Evolutionary conservation across 805 yeast genomes (phyloP).

Genomic region (Clavispora fructus): DNA sequence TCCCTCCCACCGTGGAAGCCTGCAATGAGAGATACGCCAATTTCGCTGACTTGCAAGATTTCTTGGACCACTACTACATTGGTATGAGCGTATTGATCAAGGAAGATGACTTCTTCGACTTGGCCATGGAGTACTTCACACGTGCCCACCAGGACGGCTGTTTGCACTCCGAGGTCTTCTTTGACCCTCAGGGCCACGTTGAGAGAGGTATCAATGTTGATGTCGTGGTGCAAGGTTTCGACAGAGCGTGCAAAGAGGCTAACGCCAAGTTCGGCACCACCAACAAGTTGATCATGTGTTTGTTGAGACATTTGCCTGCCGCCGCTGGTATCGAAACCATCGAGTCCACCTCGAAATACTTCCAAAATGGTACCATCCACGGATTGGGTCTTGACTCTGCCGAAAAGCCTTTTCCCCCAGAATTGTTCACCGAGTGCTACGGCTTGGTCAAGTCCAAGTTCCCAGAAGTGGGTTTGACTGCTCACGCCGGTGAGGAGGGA

Average conservation of each 20-base stretch:
- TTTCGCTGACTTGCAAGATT: conserved; percentile 70
- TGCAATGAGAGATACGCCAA: conserved; percentile 49
- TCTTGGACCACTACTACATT: conserved; percentile 70
- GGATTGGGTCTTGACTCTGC: conserved; percentile 83
- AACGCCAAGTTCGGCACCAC: conserved; percentile 54
- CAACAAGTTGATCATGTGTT: conserved; percentile 74
- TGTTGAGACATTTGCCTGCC: conserved; percentile 70
- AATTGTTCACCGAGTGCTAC: conserved; percentile 62
- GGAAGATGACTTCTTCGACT: conserved; percentile 69
- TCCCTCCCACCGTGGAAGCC: conserved; percentile 56
- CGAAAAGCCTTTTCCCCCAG: conserved; percentile 75
- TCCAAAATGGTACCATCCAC: conserved; percentile 53
- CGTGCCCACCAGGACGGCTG: conserved; percentile 57
- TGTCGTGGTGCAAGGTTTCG: conserved; percentile 58
- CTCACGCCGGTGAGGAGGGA: conserved; percentile 91
- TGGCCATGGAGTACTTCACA: conserved; percentile 69
- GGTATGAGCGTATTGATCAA: conserved; percentile 71
- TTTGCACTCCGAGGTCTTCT: conserved; percentile 70
- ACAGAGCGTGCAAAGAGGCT: conserved; percentile 64
- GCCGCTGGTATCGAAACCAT: conserved; percentile 54
- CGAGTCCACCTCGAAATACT: conserved; percentile 46
- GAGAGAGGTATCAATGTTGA: conserved; percentile 60
- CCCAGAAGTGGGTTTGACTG: conserved; percentile 60
- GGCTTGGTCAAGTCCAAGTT: conserved; percentile 39
- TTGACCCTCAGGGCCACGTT: conserved; percentile 82